Conservation (phyloP, 176 grass and related monocot genomes). For the Carex scoparia region DNA sequence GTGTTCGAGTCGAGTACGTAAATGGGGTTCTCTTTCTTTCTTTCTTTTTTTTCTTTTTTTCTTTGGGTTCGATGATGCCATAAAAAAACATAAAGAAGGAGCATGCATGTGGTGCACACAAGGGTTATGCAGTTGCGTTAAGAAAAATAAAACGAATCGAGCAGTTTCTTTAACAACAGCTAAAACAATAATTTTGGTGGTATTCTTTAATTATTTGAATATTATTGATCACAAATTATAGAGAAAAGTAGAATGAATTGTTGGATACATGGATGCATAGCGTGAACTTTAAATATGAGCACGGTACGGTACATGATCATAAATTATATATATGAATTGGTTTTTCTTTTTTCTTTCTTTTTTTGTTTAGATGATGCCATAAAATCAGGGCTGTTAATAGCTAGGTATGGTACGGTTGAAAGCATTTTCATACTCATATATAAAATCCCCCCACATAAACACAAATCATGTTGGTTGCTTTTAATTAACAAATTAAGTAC, state of each 20-base stretch:
- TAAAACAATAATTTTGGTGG: constrained; percentile 1
- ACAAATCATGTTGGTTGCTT: too few relatives aligned
- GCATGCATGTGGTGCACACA: not conserved
- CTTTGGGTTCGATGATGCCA: not conserved
- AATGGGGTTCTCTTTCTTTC: not conserved
- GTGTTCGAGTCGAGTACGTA: not conserved
- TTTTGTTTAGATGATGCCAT: too few relatives aligned
- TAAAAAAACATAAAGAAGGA: not conserved
- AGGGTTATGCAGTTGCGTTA: not conserved
- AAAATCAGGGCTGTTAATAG: too few relatives aligned
- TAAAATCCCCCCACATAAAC: too few relatives aligned
- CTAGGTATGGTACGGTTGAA: too few relatives aligned
- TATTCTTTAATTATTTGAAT: not conserved
- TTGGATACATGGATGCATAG: not conserved
- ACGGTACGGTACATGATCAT: too few relatives aligned
- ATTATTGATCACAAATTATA: not conserved
- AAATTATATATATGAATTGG: too few relatives aligned
- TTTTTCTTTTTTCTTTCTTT: too few relatives aligned
- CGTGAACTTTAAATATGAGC: not conserved
- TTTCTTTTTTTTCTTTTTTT: not conserved
- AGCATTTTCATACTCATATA: too few relatives aligned
- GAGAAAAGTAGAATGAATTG: not conserved
- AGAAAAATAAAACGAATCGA: not conserved
- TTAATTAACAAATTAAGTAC: too few relatives aligned
- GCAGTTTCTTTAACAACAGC: not conserved